phyloP scores from a whole-genome alignment of 148 eudicot species.

The Amaranthus palmeri region DNA sequence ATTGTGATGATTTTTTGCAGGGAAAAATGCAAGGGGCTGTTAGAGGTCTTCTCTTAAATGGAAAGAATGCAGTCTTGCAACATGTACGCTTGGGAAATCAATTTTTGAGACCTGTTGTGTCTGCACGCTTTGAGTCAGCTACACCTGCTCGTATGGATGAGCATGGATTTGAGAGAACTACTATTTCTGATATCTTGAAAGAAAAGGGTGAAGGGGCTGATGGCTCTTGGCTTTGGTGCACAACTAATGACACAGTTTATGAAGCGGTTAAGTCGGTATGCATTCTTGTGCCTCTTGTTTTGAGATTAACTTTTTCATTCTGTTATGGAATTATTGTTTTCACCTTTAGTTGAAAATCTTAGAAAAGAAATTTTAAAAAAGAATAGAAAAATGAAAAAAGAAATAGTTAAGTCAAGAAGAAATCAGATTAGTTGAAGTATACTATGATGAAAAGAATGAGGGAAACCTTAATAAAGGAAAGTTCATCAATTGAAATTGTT shows the following conservation, averaged over 20 bases:
- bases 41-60: constrained; percentile 50
- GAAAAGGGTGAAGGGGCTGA: constrained; percentile 82
- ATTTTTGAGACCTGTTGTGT: constrained; percentile 44
- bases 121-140: constrained; percentile 62
- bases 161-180: constrained; percentile 93
- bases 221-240: constrained; percentile 99
- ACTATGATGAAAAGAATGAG: too few relatives aligned
- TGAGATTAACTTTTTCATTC: not conserved
- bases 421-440: too few relatives aligned
- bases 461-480: too few relatives aligned
- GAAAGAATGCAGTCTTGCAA: constrained; percentile 73
- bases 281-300: not conserved
- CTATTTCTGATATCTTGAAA: constrained; percentile 69
- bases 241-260: constrained; percentile 80
- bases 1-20: not conserved
- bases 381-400: too few relatives aligned
- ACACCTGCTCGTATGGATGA: constrained; percentile 69
- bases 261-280: constrained; percentile 94
- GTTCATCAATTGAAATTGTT: not conserved
- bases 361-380: too few relatives aligned
- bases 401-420: too few relatives aligned
- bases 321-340: not conserved
- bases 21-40: constrained; percentile 71
- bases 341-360: too few relatives aligned
- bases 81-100: constrained; percentile 65